Conservation (phyloP, 2,329 filamentous ascomycete species). For the Nothophoma quercina region DNA sequence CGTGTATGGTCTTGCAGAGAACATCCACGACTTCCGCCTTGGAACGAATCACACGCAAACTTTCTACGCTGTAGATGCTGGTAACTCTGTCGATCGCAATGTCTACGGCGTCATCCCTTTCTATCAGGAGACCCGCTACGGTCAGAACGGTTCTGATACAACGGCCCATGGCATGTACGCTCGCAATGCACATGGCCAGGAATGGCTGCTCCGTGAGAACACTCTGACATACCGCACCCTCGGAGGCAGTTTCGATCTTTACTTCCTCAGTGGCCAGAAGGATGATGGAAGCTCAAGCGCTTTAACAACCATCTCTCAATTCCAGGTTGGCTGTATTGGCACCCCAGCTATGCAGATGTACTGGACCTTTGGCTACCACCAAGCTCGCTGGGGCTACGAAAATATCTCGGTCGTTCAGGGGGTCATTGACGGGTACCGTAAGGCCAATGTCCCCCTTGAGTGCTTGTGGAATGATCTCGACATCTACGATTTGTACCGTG, state of each 20-base stretch:
- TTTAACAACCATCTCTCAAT: conserved; percentile 54
- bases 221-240: conserved; percentile 74
- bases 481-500: conserved; percentile 55
- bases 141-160: conserved; percentile 1
- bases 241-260: conserved; percentile 78
- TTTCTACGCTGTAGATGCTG: conserved; percentile 70
- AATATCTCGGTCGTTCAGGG: conserved; percentile 23
- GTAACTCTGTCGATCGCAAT: conserved; percentile 21
- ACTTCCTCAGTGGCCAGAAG: conserved; percentile 75
- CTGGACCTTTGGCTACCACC: conserved; percentile 80
- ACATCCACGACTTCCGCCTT: conserved; percentile 71
- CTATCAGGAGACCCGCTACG: conserved; percentile 24
- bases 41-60: conserved; percentile 72
- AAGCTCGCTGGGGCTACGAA: conserved; percentile 80
- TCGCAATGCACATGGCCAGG: conserved; percentile 69
- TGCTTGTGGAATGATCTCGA: conserved; percentile 52
- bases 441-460: conserved; percentile 61
- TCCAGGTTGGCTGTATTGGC: conserved; percentile 70
- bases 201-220: conserved; percentile 69
- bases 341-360: conserved; percentile 71
- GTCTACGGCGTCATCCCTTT: conserved; percentile 23
- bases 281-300: conserved; percentile 69
- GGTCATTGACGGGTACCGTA: conserved; percentile 60
- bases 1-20: conserved; percentile 78
- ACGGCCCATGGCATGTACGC: conserved; percentile 25